Conservation (phyloP, 495 filamentous ascomycete genomes). For the Hypoxylon intermedium region DNA sequence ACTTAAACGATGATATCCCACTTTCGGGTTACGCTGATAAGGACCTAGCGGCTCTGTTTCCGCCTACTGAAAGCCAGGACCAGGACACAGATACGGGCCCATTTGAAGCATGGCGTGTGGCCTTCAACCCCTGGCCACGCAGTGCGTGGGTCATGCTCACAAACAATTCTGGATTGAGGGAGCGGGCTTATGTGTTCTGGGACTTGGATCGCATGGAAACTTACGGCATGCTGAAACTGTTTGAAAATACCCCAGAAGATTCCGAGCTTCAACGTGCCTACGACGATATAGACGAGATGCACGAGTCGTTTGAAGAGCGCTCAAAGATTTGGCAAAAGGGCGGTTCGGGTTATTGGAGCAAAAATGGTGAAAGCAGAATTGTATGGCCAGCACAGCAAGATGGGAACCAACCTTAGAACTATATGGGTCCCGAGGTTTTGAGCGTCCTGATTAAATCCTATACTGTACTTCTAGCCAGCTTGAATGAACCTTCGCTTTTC, state of each 20-base stretch:
- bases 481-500: neutral
- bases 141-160: conserved; percentile 18
- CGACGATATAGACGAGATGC: conserved; percentile 10
- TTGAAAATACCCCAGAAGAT: conserved; percentile 19
- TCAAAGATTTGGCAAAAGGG: conserved; percentile 25
- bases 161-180: conserved; percentile 21
- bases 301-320: conserved; percentile 23
- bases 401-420: neutral
- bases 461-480: neutral
- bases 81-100: conserved; percentile 19
- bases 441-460: neutral
- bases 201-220: conserved; percentile 22
- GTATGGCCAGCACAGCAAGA: conserved; percentile 6
- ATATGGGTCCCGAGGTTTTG: neutral
- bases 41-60: conserved; percentile 16
- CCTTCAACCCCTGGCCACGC: conserved; percentile 16
- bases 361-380: conserved; percentile 29
- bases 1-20: conserved; percentile 5
- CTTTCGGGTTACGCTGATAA: conserved; percentile 15
- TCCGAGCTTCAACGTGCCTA: conserved; percentile 18
- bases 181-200: conserved; percentile 26
- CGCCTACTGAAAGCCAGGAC: conserved; percentile 12
- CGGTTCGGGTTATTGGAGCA: conserved; percentile 24
- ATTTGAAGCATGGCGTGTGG: conserved; percentile 30
- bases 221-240: conserved; percentile 15